A percentile compares a stretch with the other conserved stretches of the same genome.
phyloP scores from a whole-genome alignment of 169 alveolate species.

The Plasmodium knowlesi region DNA sequence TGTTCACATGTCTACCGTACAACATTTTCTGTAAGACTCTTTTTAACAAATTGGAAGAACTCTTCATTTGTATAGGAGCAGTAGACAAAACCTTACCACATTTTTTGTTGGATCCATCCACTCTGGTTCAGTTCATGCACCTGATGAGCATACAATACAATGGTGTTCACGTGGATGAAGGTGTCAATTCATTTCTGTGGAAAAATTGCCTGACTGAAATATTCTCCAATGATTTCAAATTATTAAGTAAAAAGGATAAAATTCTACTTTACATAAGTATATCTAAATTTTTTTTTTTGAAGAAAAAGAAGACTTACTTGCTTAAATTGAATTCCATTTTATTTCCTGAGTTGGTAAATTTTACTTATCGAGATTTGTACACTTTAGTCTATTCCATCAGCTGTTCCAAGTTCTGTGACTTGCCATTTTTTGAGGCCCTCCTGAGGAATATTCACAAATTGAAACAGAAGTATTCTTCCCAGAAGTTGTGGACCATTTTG shows the following conservation, averaged over 20 bases:
- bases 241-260: slow-evolving; percentile 39
- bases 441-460: slow-evolving; percentile 53
- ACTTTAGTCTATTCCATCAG: slow-evolving; percentile 18
- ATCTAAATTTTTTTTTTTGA: slow-evolving; percentile 22
- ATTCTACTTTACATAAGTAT: slow-evolving; percentile 33
- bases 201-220: slow-evolving; percentile 1
- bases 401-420: slow-evolving; percentile 39
- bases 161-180: not conserved
- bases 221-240: slow-evolving; percentile 23
- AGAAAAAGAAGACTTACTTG: slow-evolving; percentile 15
- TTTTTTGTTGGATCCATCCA: not conserved
- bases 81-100: not conserved
- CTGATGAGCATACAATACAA: slow-evolving; percentile 9
- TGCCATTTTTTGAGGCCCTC: slow-evolving; percentile 40
- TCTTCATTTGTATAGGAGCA: not conserved
- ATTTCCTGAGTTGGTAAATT: slow-evolving; percentile 28
- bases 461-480: slow-evolving; percentile 37
- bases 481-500: slow-evolving; percentile 21
- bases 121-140: slow-evolving; percentile 13
- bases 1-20: slow-evolving; percentile 41
- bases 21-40: slow-evolving; percentile 35
- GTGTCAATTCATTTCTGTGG: not conserved
- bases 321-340: slow-evolving; percentile 25
- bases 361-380: slow-evolving; percentile 60
- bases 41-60: not conserved